Conservation (phyloP, 805 yeast species). For the Starmerella apis region DNA sequence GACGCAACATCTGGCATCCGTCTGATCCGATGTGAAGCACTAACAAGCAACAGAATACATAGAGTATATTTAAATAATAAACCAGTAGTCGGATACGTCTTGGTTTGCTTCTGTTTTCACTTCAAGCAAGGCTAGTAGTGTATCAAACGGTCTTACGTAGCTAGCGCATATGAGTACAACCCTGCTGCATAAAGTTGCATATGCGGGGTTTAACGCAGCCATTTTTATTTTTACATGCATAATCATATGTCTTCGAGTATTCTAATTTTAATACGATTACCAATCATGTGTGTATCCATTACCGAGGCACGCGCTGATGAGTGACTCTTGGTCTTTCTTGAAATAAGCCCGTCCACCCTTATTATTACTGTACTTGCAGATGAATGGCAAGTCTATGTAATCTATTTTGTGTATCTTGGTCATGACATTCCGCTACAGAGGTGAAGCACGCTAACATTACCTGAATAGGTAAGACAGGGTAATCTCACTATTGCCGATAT, state of each 20-base stretch:
- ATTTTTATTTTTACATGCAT: neutral
- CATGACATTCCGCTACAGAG: neutral
- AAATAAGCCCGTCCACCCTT: neutral
- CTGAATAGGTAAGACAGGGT: neutral
- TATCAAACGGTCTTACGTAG: neutral
- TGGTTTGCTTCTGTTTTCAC: neutral
- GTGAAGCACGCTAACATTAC: neutral
- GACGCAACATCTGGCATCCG: too few relatives aligned
- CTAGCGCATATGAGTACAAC: neutral
- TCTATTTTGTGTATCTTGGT: neutral
- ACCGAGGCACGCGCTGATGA: slow-evolving; percentile 1
- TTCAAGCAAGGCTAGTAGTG: neutral
- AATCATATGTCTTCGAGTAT: neutral
- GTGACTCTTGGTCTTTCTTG: neutral
- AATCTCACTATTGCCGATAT: neutral
- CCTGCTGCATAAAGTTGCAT: neutral
- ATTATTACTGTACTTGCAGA: too few relatives aligned
- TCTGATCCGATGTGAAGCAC: too few relatives aligned
- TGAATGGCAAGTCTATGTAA: neutral
- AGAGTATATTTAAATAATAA: too few relatives aligned
- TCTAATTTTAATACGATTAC: neutral
- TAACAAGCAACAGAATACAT: too few relatives aligned
- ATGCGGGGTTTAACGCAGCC: neutral
- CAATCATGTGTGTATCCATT: too few relatives aligned
- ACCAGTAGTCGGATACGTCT: too few relatives aligned